Percentiles rank a stretch among this genome's conserved stretches.
Conservation (phyloP, 2,329 filamentous ascomycete species). For the Colletotrichum horii region DNA sequence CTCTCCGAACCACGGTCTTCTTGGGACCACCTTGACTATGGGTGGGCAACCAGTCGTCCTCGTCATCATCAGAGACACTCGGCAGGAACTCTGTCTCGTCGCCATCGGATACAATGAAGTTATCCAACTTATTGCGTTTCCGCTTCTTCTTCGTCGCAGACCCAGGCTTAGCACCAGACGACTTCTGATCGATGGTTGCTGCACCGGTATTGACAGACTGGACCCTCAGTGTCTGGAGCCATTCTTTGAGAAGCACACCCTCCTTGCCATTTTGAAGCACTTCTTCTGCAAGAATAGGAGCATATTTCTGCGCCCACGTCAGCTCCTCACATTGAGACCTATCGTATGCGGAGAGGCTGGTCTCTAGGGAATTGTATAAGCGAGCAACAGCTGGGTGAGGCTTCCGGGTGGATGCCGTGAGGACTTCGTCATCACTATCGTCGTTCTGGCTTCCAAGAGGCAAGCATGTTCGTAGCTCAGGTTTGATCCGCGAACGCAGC, state of each 20-base stretch:
- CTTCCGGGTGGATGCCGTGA: slow-evolving; percentile 20
- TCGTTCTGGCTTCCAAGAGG: slow-evolving; percentile 6
- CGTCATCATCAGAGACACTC: slow-evolving; percentile 69
- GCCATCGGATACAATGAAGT: slow-evolving; percentile 80
- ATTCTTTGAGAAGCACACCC: slow-evolving; percentile 74
- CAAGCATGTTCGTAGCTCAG: slow-evolving; percentile 46
- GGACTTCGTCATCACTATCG: slow-evolving; percentile 41
- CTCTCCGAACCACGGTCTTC: slow-evolving; percentile 60
- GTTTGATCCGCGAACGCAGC: slow-evolving; percentile 53
- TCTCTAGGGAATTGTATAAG: slow-evolving; percentile 65
- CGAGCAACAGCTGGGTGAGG: slow-evolving; percentile 64
- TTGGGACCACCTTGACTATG: slow-evolving; percentile 45
- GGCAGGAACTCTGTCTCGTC: slow-evolving; percentile 75
- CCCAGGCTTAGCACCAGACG: slow-evolving; percentile 28
- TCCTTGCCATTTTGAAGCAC: slow-evolving; percentile 80
- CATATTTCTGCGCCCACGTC: slow-evolving; percentile 86
- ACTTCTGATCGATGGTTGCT: slow-evolving; percentile 37
- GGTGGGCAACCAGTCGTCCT: slow-evolving; percentile 35
- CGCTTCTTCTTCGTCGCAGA: slow-evolving; percentile 62
- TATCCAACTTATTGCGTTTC: slow-evolving; percentile 77
- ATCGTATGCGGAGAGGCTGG: slow-evolving; percentile 79
- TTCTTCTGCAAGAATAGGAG: slow-evolving; percentile 70
- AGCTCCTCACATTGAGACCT: slow-evolving; percentile 73
- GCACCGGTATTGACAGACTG: slow-evolving; percentile 73
- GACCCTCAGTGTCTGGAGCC: slow-evolving; percentile 79